Evolutionary conservation across 371 early-diverging fungal genomes (phyloP).

Genomic region (Mortierella sp.): DNA sequence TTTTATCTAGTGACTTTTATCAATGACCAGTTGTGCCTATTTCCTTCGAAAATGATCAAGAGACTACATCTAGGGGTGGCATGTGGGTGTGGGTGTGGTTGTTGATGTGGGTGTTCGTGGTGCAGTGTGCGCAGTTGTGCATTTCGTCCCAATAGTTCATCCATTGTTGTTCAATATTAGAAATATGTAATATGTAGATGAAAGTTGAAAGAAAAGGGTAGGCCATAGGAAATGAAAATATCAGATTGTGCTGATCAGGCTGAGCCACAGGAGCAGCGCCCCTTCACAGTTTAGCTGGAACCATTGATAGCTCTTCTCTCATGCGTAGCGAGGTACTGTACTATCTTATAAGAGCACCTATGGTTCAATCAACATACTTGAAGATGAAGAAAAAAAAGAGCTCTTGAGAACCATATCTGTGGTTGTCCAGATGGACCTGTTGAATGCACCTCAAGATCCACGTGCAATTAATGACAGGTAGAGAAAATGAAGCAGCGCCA

Average conservation of each 20-base stretch:
- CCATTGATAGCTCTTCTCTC: too few species aligned
- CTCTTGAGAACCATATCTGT: not conserved
- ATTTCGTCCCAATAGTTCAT: not conserved
- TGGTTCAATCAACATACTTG: too few species aligned
- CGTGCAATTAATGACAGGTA: not conserved
- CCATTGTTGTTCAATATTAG: not conserved
- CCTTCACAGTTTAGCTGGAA: too few species aligned
- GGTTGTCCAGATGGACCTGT: not conserved
- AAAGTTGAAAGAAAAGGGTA: too few species aligned
- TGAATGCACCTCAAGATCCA: not conserved
- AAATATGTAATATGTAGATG: too few species aligned
- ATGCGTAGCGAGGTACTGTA: not conserved
- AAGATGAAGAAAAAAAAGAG: not conserved
- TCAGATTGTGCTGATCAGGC: too few species aligned
- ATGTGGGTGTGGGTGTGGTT: not conserved
- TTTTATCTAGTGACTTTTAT: not conserved
- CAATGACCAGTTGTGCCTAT: not conserved
- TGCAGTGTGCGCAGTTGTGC: not conserved
- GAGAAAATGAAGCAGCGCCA: not conserved
- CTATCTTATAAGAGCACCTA: too few species aligned
- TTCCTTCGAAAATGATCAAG: not conserved
- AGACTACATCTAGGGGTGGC: not conserved
- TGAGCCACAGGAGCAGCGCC: too few species aligned
- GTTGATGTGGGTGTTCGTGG: not conserved
- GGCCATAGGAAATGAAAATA: too few species aligned